A percentile compares a stretch with the other conserved stretches of the same genome.
Conservation (phyloP, 2,329 filamentous ascomycete species). For the Talaromyces sp. region DNA sequence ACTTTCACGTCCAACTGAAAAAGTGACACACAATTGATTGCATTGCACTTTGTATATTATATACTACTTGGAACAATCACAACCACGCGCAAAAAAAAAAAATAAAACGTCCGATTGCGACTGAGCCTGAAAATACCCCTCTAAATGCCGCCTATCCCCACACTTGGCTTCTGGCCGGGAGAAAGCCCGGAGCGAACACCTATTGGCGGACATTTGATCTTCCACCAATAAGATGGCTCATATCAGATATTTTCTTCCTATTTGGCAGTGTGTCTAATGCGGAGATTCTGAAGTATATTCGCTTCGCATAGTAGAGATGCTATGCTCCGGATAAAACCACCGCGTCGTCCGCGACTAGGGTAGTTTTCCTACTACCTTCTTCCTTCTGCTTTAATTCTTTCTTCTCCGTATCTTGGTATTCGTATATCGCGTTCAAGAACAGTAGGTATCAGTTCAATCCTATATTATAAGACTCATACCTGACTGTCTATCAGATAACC, state of each 20-base stretch:
- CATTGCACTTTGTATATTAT: neutral
- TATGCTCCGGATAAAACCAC: neutral
- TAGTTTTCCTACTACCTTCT: no score
- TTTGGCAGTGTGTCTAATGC: neutral
- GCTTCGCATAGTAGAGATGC: no score
- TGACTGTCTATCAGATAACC: neutral
- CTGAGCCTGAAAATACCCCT: neutral
- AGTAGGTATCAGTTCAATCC: neutral
- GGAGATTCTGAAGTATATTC: neutral
- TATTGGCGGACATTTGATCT: slow-evolving; percentile 16
- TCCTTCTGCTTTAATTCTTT: neutral
- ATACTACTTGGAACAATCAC: no score
- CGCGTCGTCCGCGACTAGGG: neutral
- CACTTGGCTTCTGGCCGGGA: neutral
- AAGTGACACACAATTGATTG: neutral
- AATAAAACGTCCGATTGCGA: neutral
- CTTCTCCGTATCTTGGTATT: neutral
- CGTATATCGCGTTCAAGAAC: neutral
- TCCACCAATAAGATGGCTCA: slow-evolving; percentile 2
- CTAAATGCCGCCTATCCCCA: neutral
- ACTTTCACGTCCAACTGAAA: neutral
- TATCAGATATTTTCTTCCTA: neutral
- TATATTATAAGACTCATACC: neutral
- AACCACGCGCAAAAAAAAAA: neutral
- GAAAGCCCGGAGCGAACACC: slow-evolving; percentile 1